phyloP scores from a whole-genome alignment of 345 rosid species.

The Ceriops tagal region DNA sequence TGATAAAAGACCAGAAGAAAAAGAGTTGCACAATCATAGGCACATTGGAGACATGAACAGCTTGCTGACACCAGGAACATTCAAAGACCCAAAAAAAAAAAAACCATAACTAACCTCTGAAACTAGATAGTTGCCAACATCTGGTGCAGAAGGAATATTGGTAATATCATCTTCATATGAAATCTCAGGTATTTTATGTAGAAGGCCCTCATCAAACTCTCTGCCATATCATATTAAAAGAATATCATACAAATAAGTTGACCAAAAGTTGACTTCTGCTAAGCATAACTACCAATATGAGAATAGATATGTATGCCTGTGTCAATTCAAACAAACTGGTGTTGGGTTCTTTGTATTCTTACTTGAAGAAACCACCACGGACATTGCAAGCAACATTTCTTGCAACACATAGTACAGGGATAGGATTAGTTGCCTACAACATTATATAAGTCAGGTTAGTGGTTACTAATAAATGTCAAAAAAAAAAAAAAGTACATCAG shows the following conservation, averaged over 20 bases:
- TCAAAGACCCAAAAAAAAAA: slow-evolving; percentile 1
- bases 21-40: neutral
- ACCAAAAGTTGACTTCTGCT: slow-evolving; percentile 12
- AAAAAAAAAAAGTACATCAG: no score
- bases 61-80: slow-evolving; percentile 9
- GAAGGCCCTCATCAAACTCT: slow-evolving; percentile 88
- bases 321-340: neutral
- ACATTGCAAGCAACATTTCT: slow-evolving; percentile 97
- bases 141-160: slow-evolving; percentile 81
- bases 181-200: slow-evolving; percentile 69
- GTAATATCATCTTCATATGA: slow-evolving; percentile 75
- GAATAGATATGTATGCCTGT: neutral
- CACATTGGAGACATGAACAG: neutral
- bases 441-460: slow-evolving; percentile 27
- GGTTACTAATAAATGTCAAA: neutral
- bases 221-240: slow-evolving; percentile 38
- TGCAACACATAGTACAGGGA: slow-evolving; percentile 85
- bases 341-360: slow-evolving; percentile 20
- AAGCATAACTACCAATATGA: slow-evolving; percentile 9
- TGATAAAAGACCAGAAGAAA: neutral
- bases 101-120: slow-evolving; percentile 67
- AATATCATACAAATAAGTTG: slow-evolving; percentile 14
- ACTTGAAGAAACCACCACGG: slow-evolving; percentile 97
- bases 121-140: slow-evolving; percentile 88
- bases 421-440: slow-evolving; percentile 62